phyloP scores from a whole-genome alignment of 345 rosid genomes.

The Microcos paniculata region DNA sequence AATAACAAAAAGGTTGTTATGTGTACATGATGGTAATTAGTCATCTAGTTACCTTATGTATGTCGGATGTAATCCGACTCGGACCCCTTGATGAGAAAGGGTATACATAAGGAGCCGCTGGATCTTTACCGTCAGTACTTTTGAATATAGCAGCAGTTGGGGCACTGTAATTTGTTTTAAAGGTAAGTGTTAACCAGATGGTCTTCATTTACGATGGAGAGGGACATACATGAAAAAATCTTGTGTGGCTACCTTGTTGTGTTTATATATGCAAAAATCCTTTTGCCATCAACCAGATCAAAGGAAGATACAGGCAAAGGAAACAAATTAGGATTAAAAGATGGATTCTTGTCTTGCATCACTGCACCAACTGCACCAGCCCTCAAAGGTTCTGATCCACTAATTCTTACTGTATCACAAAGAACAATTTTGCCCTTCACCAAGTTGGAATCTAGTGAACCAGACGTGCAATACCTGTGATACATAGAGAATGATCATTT shows the following conservation, averaged over 20 bases:
- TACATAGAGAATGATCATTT: slow-evolving; percentile 33
- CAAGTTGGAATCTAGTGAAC: slow-evolving; percentile 34
- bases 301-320: not conserved
- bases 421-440: slow-evolving; percentile 58
- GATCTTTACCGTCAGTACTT: not conserved
- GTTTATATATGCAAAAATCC: not conserved
- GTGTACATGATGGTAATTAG: not conserved
- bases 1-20: not conserved
- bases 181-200: not conserved
- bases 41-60: slow-evolving; percentile 39
- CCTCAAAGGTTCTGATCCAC: not conserved
- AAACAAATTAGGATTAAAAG: not conserved
- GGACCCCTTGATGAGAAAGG: slow-evolving; percentile 57
- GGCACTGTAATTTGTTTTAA: not conserved
- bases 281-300: not conserved
- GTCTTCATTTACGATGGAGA: too few species aligned
- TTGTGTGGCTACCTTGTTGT: not conserved
- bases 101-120: slow-evolving; percentile 28
- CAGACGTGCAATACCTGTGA: slow-evolving; percentile 39
- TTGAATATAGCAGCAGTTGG: not conserved
- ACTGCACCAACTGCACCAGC: not conserved
- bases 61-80: slow-evolving; percentile 36
- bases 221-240: too few species aligned
- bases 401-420: slow-evolving; percentile 22
- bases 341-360: not conserved